Base-by-base conservation (phyloP, 176 grass and related monocot species). In the Calamus simplicifolius region DNA sequence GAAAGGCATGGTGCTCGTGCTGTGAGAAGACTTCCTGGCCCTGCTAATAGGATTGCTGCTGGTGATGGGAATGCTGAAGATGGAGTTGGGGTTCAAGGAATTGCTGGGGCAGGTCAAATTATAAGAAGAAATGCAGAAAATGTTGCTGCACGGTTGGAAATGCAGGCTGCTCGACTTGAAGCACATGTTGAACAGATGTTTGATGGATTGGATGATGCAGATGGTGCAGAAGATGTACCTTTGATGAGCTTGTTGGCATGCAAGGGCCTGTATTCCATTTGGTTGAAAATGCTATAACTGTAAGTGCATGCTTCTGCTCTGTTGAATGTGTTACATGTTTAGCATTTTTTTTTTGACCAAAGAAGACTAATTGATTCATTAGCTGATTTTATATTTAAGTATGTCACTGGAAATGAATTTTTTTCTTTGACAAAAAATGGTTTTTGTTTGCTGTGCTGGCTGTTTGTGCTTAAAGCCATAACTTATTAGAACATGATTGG, bases 121-220 rank as follows among this genome's bases (percentile, higher is more conserved):
- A 67, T 98, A 18, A 98, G 88, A 58, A 85, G 94, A 69, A 98
- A 98, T 69, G 94, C 94, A 5, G 94, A 98, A 85, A 92, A 98
- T 68, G 88, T 98, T 69, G 94, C 94, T 61, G 94, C 88, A 64
- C 77, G 94, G 52, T 64, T 98, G 65, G 94, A 98, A 78, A 63
- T 73, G 70, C 70, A 73, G 19, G 70, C 70, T 55, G 70, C 70
- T 48, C 82, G 94, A 56, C 81, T 98, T 58, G 94, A 98, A 74
- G 94, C 94, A 17, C 94, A 98, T 61, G 94, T 98, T 59, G 94
- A 98, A 68, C 94, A 98, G 73, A 98, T 98, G 85, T 66, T 98
- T 73, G 94, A 98, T 88, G 94, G 85, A 67, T 55, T 98, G 28
- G 94, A 98, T 85, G 94, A 98, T 48, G 94, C 94, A 18, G 94